Conservation (phyloP, 2,329 filamentous ascomycete species). For the Talaromyces albobiverticillius region DNA sequence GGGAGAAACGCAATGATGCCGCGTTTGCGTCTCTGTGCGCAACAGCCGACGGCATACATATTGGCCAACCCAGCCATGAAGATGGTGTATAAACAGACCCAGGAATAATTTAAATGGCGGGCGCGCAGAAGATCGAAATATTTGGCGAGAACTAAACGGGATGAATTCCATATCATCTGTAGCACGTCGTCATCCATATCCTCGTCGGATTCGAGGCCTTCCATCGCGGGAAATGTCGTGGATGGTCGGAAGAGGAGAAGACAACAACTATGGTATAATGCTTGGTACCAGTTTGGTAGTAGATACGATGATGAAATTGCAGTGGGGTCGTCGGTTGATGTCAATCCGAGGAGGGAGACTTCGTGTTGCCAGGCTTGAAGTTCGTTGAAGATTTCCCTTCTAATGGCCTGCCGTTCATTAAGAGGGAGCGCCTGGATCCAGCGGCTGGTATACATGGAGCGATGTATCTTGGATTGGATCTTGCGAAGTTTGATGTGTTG, state of each 20-base stretch:
- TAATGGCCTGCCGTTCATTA: conserved; percentile 2
- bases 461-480: conserved; percentile 11
- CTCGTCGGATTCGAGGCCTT: not conserved
- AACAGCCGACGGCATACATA: conserved; percentile 18
- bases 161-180: conserved; percentile 8
- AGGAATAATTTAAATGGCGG: conserved; percentile 20
- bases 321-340: not conserved
- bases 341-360: not conserved
- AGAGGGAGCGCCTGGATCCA: not conserved
- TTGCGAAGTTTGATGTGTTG: conserved; percentile 1
- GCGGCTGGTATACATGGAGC: conserved; percentile 12
- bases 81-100: conserved; percentile 20
- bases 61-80: conserved; percentile 20
- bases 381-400: conserved; percentile 6
- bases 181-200: conserved; percentile 12
- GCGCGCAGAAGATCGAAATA: conserved; percentile 15
- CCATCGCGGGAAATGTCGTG: conserved; percentile 6
- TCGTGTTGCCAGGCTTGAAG: not conserved
- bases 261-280: conserved; percentile 10
- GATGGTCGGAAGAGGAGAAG: conserved; percentile 11
- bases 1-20: conserved; percentile 12
- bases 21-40: conserved; percentile 8
- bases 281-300: conserved; percentile 12
- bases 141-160: conserved; percentile 1
- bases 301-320: conserved; percentile 1